Evolutionary conservation across 2,329 filamentous ascomycete species (phyloP), one percentile per base, ranked within the genome.

Genomic region (Hortaea werneckii): DNA sequence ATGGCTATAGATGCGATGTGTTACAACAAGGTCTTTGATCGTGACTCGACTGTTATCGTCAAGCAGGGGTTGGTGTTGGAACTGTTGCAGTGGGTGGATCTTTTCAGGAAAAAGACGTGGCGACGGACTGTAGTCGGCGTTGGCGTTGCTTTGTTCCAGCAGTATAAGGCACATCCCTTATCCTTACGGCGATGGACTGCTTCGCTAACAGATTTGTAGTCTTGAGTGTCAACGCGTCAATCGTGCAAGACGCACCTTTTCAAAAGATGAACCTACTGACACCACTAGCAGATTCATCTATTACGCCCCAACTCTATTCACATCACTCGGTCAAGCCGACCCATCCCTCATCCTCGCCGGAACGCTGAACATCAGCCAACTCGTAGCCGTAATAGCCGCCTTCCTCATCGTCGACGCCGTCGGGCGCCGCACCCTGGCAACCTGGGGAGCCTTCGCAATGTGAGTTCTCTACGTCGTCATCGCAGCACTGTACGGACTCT

Each of bases 401-500:
- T 49, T 67, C 11, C 63, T 59, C 56, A 60, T 59, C 28, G 63
- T 68, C 58, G 65, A 68, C 44, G 52, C 56, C 3, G 61, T 66
- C 27, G 65, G 65, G 2, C 55, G 65, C 3, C 55, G 65, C 6
- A 60, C 61, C 1, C 52, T 68, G 2, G 54, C 65, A 3, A 59
- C 67, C 29, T 52, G 47, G 6, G 64, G 69, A 29, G 70, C 73
- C 29, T 61, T 66, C 1, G 52, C 70, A 10, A 71, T 75, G 57
- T 67, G 66, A 43, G 56, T 68, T 11, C 67, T 67, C 1, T 70
- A 72, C 44, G 54, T 66, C 5, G 64, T 72, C 11, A 74, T 49
- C 41, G 73, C 75, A 0, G 64, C 72, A 5, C 59, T 80, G 12
- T 72, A 78, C 4, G 74, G 73, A 1, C 61, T 69, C 8, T 79